phyloP scores from a whole-genome alignment of 208 protist genomes.

The Borovskyia barvae region DNA sequence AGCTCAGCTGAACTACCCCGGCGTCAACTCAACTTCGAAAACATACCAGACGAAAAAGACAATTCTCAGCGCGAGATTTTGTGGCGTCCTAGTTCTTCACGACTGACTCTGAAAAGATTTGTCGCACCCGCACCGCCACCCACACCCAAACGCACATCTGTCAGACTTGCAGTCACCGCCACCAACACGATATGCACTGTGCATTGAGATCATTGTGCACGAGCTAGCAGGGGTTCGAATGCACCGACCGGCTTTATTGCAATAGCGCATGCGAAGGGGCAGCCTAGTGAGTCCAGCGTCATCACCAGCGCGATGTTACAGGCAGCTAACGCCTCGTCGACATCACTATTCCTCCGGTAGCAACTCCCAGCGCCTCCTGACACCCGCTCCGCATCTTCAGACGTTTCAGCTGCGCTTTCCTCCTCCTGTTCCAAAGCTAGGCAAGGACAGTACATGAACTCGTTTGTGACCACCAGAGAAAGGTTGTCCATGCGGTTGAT shows the following conservation, averaged over 20 bases:
- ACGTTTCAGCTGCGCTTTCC: not conserved
- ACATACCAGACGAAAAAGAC: no score
- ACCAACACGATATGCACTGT: no score
- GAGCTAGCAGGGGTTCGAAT: slow-evolving; percentile 79
- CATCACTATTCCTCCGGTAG: not conserved
- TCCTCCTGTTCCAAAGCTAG: slow-evolving; percentile 17
- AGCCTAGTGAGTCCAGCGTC: slow-evolving; percentile 68
- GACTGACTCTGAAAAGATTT: no score
- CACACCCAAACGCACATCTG: no score
- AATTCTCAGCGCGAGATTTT: no score
- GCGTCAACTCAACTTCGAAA: no score
- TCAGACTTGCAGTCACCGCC: no score
- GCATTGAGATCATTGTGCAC: no score
- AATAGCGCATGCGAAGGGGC: slow-evolving; percentile 68
- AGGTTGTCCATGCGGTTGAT: slow-evolving; percentile 38
- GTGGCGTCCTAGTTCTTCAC: no score
- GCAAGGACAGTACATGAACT: slow-evolving; percentile 89
- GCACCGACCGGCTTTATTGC: slow-evolving; percentile 54
- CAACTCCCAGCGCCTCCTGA: not conserved
- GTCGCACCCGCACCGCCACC: no score
- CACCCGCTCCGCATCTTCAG: not conserved
- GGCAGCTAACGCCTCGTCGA: slow-evolving; percentile 27
- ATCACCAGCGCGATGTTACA: slow-evolving; percentile 75
- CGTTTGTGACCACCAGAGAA: slow-evolving; percentile 80
- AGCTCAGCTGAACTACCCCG: no score